A percentile compares a stretch with the other conserved stretches of the same genome.
phyloP scores from a whole-genome alignment of 2,329 filamentous ascomycete species.

The Verticillium nonalfalfae region DNA sequence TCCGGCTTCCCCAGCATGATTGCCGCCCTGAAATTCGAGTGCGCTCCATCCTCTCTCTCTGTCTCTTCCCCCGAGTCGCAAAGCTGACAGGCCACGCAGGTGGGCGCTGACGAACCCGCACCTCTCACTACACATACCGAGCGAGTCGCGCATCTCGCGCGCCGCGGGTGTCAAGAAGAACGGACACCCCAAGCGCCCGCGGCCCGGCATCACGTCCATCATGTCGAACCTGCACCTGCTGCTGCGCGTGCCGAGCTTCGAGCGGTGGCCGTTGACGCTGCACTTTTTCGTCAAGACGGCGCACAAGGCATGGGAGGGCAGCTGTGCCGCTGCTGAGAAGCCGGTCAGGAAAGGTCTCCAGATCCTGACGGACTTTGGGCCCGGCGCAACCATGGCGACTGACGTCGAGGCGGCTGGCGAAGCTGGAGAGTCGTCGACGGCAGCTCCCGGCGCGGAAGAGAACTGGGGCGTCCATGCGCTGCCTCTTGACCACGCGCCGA shows the following conservation, averaged over 20 bases:
- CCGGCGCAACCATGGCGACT: constrained; percentile 2
- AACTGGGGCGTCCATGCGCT: constrained; percentile 47
- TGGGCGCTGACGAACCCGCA: constrained; percentile 92
- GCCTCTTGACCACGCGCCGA: constrained; percentile 45
- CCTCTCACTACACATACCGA: constrained; percentile 69
- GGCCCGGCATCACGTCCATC: constrained; percentile 57
- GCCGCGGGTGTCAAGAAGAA: constrained; percentile 44
- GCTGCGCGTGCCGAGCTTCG: constrained; percentile 72
- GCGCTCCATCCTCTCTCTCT: constrained; percentile 13
- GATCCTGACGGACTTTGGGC: constrained; percentile 51
- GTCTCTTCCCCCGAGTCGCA: neutral
- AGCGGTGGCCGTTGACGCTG: constrained; percentile 73
- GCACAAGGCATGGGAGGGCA: constrained; percentile 59
- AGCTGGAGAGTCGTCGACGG: constrained; percentile 1
- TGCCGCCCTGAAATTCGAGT: constrained; percentile 92
- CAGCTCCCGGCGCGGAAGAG: neutral
- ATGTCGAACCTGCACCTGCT: constrained; percentile 78
- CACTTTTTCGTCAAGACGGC: constrained; percentile 73
- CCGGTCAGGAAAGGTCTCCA: constrained; percentile 39
- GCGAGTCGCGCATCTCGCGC: constrained; percentile 50
- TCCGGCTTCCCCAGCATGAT: constrained; percentile 84
- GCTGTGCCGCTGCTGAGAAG: constrained; percentile 42
- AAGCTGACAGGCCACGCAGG: constrained; percentile 34
- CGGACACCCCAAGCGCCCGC: constrained; percentile 50
- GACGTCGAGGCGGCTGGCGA: neutral